phyloP scores from a whole-genome alignment of 2,329 filamentous ascomycete genomes.

The Fusarium albidum region DNA sequence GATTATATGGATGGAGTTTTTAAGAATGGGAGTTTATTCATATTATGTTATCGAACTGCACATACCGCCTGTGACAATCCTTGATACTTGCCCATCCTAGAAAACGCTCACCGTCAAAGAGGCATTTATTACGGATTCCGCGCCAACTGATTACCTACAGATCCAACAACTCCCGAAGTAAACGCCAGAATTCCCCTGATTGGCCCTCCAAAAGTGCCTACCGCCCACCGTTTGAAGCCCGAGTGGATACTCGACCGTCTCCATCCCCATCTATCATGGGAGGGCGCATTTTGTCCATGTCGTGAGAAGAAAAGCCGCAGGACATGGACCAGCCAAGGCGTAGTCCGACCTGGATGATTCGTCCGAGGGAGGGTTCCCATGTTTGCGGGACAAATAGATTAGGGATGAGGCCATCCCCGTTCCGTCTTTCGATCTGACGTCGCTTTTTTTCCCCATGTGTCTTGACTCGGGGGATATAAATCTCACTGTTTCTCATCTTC shows the following conservation, averaged over 20 bases:
- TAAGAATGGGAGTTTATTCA: constrained; percentile 16
- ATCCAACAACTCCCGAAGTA: constrained; percentile 33
- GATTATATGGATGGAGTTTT: neutral
- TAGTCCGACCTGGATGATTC: constrained; percentile 13
- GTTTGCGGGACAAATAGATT: constrained; percentile 30
- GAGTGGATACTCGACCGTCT: constrained; percentile 8
- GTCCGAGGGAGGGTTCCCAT: constrained; percentile 3
- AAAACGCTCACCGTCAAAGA: constrained; percentile 25
- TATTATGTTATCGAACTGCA: constrained; percentile 2
- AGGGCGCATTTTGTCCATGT: constrained; percentile 2
- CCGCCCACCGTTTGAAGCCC: constrained; percentile 13
- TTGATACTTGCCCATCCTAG: neutral
- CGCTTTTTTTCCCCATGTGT: constrained; percentile 13
- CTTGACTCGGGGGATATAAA: constrained; percentile 15
- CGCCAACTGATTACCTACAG: constrained; percentile 30
- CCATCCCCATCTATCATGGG: neutral
- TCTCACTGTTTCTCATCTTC: constrained; percentile 8
- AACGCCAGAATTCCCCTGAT: constrained; percentile 40
- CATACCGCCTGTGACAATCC: neutral
- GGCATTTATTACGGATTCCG: constrained; percentile 31
- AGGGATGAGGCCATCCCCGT: constrained; percentile 14
- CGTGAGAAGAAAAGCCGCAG: neutral
- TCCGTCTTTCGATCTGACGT: constrained; percentile 24
- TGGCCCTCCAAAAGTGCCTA: constrained; percentile 23
- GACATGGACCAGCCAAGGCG: constrained; percentile 1